Evolutionary conservation across 805 yeast genomes (phyloP).

Genomic region (Teunomyces tritomae): DNA sequence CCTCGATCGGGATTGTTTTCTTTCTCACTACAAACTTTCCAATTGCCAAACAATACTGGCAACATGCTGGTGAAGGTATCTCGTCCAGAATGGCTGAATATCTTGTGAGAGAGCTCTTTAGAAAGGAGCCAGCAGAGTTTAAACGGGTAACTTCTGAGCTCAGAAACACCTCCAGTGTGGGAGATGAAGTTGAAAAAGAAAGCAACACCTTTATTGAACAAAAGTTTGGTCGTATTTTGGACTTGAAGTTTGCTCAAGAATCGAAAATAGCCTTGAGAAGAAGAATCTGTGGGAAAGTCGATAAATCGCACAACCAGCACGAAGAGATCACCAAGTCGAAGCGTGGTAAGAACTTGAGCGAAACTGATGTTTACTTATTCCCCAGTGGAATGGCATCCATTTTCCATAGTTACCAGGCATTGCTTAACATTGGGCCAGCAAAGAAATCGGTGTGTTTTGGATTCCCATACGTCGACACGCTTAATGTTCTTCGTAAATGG

Average conservation of each 20-base stretch:
- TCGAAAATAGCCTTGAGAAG: conserved; percentile 74
- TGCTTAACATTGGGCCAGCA: conserved; percentile 27
- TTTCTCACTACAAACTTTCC: conserved; percentile 58
- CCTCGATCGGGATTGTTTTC: conserved; percentile 76
- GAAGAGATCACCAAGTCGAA: conserved; percentile 27
- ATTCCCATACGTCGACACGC: conserved; percentile 92
- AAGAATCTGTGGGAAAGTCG: conserved; percentile 70
- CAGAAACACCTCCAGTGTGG: conserved; percentile 8
- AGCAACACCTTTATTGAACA: conserved; percentile 74
- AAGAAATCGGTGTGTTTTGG: conserved; percentile 89
- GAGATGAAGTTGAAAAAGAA: conserved; percentile 46
- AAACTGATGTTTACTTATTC: conserved; percentile 74
- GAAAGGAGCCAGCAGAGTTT: background rate
- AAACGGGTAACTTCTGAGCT: conserved; percentile 6
- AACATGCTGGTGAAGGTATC: conserved; percentile 95
- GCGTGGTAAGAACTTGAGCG: conserved; percentile 35
- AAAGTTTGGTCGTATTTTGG: conserved; percentile 86
- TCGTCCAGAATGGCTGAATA: conserved; percentile 89
- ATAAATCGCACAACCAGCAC: conserved; percentile 30
- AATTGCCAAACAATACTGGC: conserved; percentile 89
- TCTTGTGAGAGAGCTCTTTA: conserved; percentile 57
- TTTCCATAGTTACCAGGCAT: conserved; percentile 70
- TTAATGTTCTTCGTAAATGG: conserved; percentile 80
- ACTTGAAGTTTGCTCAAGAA: conserved; percentile 67
- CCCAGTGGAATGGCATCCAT: conserved; percentile 95